Evolutionary conservation across 225 moss, liverwort and hornwort species (phyloP).

Genomic region (Takakia lepidozioides): DNA sequence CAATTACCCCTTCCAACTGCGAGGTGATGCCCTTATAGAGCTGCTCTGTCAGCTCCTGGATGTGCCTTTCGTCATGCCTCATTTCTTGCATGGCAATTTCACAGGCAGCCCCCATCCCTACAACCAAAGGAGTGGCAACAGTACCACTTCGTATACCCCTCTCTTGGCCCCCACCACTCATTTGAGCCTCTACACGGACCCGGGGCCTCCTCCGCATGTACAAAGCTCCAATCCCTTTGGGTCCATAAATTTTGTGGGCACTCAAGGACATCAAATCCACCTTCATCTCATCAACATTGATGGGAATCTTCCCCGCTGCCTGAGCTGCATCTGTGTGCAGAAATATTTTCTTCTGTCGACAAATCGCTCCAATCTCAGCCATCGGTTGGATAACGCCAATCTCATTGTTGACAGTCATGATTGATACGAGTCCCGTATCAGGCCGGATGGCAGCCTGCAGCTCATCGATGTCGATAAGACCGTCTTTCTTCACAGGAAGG

Average conservation of each 20-base stretch:
- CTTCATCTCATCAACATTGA: conserved; percentile 85
- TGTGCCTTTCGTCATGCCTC: conserved; percentile 59
- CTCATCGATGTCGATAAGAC: conserved; percentile 69
- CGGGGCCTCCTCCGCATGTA: conserved; percentile 89
- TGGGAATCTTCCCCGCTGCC: conserved; percentile 76
- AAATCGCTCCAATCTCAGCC: conserved; percentile 77
- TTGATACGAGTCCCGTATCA: conserved; percentile 79
- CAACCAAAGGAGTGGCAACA: conserved; percentile 73
- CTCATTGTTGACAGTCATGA: conserved; percentile 91
- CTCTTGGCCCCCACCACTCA: conserved; percentile 97
- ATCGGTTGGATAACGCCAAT: conserved; percentile 92
- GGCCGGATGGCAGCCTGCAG: conserved; percentile 76
- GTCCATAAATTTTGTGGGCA: conserved; percentile 86
- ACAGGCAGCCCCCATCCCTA: conserved; percentile 83
- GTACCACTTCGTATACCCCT: conserved; percentile 94
- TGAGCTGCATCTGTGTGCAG: conserved; percentile 91
- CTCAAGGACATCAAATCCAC: conserved; percentile 97
- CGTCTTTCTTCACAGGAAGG: conserved; percentile 82
- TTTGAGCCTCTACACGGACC: conserved; percentile 83
- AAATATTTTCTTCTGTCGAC: conserved; percentile 74
- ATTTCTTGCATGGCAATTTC: conserved; percentile 82
- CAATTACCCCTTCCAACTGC: conserved; percentile 68
- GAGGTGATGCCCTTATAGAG: conserved; percentile 54
- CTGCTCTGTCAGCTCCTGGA: conserved; percentile 43
- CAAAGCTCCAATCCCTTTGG: conserved; percentile 82